Conservation (phyloP, 345 rosid species). For the Linum lewisii region DNA sequence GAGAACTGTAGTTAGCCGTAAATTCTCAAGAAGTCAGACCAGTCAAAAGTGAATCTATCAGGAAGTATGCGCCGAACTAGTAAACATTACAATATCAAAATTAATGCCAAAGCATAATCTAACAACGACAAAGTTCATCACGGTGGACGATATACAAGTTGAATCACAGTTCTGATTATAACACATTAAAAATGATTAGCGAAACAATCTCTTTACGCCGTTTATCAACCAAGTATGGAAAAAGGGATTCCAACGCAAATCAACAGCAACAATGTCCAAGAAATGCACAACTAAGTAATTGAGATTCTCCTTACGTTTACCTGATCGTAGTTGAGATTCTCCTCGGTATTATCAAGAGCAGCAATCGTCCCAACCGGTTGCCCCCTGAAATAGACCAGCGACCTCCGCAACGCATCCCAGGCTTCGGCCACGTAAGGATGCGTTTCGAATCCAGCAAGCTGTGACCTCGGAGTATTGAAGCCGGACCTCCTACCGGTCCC, state of each 20-base stretch:
- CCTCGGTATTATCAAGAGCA: conserved; percentile 69
- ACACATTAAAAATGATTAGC: neutral
- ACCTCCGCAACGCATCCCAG: conserved; percentile 69
- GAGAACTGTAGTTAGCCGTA: neutral
- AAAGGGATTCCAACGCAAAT: neutral
- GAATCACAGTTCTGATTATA: neutral
- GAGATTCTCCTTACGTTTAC: conserved; percentile 27
- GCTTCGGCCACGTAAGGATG: conserved; percentile 74
- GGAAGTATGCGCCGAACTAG: too few relatives aligned
- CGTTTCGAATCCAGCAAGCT: conserved; percentile 31
- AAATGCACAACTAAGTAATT: neutral
- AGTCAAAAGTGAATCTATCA: too few relatives aligned
- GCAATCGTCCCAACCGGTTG: conserved; percentile 92
- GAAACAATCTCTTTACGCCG: neutral
- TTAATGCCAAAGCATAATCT: too few relatives aligned
- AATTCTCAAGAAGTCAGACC: too few relatives aligned
- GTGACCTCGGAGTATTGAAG: conserved; percentile 48
- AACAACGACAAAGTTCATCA: too few relatives aligned
- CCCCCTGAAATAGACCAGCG: conserved; percentile 72
- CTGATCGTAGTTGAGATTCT: conserved; percentile 92
- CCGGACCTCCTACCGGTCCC: conserved; percentile 42
- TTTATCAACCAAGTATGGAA: neutral
- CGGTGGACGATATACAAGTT: neutral
- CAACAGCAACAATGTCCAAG: neutral
- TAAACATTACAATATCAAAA: too few relatives aligned